These are phyloP conservation scores for Starmerella lactis-condensi DNA, from an alignment of 805 yeast genomes.

Conservation along the genomic window DNA sequence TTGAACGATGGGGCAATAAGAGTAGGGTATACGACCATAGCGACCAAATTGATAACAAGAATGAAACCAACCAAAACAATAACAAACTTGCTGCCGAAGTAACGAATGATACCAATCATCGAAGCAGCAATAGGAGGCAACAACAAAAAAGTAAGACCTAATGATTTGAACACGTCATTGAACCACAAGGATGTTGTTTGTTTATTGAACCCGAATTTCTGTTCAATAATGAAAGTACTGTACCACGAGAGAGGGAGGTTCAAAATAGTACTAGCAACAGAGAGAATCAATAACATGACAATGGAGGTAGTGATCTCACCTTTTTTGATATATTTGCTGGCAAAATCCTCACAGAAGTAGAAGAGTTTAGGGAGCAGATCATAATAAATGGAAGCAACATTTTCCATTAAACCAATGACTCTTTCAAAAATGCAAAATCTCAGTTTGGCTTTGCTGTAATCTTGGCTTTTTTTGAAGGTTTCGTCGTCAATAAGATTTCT, in stretches of 20 bases:
- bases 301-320: slow-evolving; percentile 19
- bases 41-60: slow-evolving; percentile 49
- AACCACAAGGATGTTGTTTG: slow-evolving; percentile 55
- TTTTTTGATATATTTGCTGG: slow-evolving; percentile 21
- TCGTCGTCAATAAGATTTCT: slow-evolving; percentile 49
- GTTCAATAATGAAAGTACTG: slow-evolving; percentile 73
- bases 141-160: slow-evolving; percentile 34
- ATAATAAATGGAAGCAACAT: slow-evolving; percentile 37
- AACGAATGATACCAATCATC: slow-evolving; percentile 62
- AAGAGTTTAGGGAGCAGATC: slow-evolving; percentile 52
- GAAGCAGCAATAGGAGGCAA: slow-evolving; percentile 59
- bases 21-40: slow-evolving; percentile 62
- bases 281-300: slow-evolving; percentile 8
- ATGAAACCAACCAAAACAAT: slow-evolving; percentile 60
- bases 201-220: slow-evolving; percentile 84
- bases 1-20: slow-evolving; percentile 85
- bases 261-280: slow-evolving; percentile 33
- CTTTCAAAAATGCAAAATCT: slow-evolving; percentile 43
- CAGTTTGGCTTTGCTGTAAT: slow-evolving; percentile 63
- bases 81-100: slow-evolving; percentile 65
- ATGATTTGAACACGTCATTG: slow-evolving; percentile 47
- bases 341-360: slow-evolving; percentile 24
- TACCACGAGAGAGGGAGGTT: slow-evolving; percentile 58
- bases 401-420: slow-evolving; percentile 34
- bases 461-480: slow-evolving; percentile 58